Evolutionary conservation across 2,329 filamentous ascomycete species (phyloP).

Genomic region (Xylariaceae sp.): DNA sequence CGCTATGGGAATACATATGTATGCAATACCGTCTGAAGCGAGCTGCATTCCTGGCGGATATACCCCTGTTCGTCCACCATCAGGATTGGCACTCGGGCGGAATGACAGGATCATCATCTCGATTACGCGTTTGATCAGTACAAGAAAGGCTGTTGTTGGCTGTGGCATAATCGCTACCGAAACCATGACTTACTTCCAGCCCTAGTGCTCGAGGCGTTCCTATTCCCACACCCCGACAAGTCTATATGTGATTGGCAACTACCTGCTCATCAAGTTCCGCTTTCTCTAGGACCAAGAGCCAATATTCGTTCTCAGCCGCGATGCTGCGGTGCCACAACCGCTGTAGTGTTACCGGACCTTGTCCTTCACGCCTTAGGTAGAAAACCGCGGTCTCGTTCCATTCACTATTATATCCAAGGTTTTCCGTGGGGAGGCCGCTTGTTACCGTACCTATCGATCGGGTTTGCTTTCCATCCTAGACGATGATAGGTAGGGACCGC

Average conservation of each 20-base stretch:
- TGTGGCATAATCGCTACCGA: slow-evolving; percentile 19
- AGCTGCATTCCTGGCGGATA: slow-evolving; percentile 21
- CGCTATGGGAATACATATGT: slow-evolving; percentile 13
- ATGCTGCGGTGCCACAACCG: slow-evolving; percentile 22
- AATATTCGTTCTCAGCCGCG: slow-evolving; percentile 20
- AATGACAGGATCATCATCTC: slow-evolving; percentile 11
- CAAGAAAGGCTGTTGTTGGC: slow-evolving; percentile 10
- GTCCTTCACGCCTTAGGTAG: slow-evolving; percentile 4
- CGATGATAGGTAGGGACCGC: not conserved
- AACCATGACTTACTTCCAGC: slow-evolving; percentile 10
- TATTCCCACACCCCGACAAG: slow-evolving; percentile 20
- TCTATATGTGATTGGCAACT: slow-evolving; percentile 16
- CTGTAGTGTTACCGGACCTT: slow-evolving; percentile 23
- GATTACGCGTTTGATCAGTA: slow-evolving; percentile 16
- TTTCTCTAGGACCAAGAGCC: slow-evolving; percentile 21
- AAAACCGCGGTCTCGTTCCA: slow-evolving; percentile 10
- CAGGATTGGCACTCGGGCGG: slow-evolving; percentile 19
- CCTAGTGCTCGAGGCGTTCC: slow-evolving; percentile 9
- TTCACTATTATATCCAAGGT: slow-evolving; percentile 10
- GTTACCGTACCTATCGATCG: not conserved
- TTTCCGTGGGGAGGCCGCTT: slow-evolving; percentile 4
- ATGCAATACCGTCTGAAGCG: slow-evolving; percentile 17
- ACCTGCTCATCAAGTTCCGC: slow-evolving; percentile 14
- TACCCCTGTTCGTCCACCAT: slow-evolving; percentile 16
- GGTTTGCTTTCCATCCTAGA: not conserved